Evolutionary conservation across 768 basidiomycete genomes (phyloP).

Genomic region (Boletus insuetus): DNA sequence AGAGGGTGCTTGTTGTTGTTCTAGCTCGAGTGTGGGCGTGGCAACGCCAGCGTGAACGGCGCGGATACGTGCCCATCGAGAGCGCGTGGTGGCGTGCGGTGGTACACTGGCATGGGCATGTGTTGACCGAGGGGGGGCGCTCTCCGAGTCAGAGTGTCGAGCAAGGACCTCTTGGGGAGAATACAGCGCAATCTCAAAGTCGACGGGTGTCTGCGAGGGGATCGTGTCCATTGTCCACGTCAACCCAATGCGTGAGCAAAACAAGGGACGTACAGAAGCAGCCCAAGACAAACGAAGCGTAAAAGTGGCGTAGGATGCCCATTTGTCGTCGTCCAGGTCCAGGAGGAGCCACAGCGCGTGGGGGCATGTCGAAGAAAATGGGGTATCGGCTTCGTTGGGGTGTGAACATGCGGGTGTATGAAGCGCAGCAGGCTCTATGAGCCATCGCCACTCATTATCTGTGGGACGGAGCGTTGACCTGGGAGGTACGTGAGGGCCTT

Average conservation of each 20-base stretch:
- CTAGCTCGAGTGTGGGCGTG: conserved; percentile 30
- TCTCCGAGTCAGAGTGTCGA: conserved; percentile 1
- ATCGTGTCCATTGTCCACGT: background rate
- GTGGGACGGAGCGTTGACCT: conserved; percentile 42
- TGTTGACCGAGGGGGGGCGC: background rate
- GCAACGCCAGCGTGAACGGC: conserved; percentile 51
- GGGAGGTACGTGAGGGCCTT: background rate
- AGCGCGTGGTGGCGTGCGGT: conserved; percentile 31
- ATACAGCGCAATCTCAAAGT: conserved; percentile 41
- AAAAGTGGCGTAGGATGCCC: conserved; percentile 43
- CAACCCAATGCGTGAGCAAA: background rate
- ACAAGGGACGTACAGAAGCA: conserved; percentile 44
- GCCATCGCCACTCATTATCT: conserved; percentile 35
- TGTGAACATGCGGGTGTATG: conserved; percentile 41
- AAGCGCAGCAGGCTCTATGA: conserved; percentile 42
- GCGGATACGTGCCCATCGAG: conserved; percentile 57
- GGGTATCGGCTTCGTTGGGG: conserved; percentile 1
- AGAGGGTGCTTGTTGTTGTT: too few species aligned
- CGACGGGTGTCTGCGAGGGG: conserved; percentile 39
- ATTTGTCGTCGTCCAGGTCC: conserved; percentile 40
- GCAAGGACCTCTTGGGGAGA: conserved; percentile 33
- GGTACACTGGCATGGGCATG: too few species aligned
- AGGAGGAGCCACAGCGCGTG: conserved; percentile 50
- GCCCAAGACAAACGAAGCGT: conserved; percentile 57
- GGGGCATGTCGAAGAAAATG: conserved; percentile 27